Percentiles rank a stretch among this genome's conserved stretches.
These are phyloP conservation scores for Paramecium octaurelia DNA, from an alignment of 73 alveolate species.

Conservation along the genomic window DNA sequence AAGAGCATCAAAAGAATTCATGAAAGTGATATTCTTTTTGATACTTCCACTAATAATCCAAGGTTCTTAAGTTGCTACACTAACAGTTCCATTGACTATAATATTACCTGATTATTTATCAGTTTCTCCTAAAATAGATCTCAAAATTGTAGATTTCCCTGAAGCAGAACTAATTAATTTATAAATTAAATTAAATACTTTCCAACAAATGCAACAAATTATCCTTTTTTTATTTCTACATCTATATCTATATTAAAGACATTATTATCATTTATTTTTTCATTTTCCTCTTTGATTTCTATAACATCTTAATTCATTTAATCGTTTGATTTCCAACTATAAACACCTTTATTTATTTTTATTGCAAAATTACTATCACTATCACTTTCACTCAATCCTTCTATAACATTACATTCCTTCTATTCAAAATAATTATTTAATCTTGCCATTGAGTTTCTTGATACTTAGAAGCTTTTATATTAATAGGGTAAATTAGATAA, in stretches of 20 bases:
- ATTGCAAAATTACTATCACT: too few relatives aligned
- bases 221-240: neutral
- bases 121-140: neutral
- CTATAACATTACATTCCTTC: neutral
- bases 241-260: neutral
- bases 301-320: neutral
- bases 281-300: neutral
- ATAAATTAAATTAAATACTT: neutral
- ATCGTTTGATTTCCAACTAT: neutral
- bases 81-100: neutral
- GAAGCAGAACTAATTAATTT: neutral
- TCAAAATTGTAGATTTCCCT: neutral
- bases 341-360: neutral
- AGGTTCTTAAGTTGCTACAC: constrained; percentile 36
- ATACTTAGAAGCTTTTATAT: neutral
- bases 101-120: neutral
- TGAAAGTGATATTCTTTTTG: neutral
- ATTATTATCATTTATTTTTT: neutral
- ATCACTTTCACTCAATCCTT: neutral
- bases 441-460: neutral
- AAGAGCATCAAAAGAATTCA: neutral
- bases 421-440: neutral
- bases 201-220: neutral
- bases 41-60: constrained; percentile 11
- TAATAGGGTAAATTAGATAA: neutral